Percentiles rank a stretch among this genome's conserved stretches.
Evolutionary conservation across 495 filamentous ascomycete species (phyloP).

Genomic region (Penicillium waksmanii): DNA sequence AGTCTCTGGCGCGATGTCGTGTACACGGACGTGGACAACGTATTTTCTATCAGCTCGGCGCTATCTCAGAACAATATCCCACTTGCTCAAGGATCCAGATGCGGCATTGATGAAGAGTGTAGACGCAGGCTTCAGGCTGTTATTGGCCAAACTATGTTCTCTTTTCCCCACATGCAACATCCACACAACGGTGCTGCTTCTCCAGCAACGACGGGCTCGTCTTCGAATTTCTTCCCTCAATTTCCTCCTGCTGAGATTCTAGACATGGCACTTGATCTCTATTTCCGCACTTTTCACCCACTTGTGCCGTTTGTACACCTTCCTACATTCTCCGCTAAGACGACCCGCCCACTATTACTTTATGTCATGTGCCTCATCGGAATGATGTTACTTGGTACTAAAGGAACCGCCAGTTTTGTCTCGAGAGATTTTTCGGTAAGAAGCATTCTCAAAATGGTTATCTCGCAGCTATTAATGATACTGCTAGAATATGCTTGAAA

Average conservation of each 20-base stretch:
- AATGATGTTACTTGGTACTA: constrained; percentile 53
- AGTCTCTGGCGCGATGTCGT: constrained; percentile 52
- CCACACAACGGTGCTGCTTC: constrained; percentile 30
- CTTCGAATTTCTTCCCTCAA: constrained; percentile 29
- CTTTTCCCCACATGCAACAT: constrained; percentile 29
- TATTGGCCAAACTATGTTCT: constrained; percentile 33
- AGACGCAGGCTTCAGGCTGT: constrained; percentile 45
- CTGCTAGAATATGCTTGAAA: constrained; percentile 43
- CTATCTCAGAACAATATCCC: constrained; percentile 25
- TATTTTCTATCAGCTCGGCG: constrained; percentile 42
- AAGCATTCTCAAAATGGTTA: not conserved
- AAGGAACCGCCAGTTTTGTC: constrained; percentile 53
- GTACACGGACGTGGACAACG: constrained; percentile 46
- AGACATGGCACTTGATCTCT: constrained; percentile 60
- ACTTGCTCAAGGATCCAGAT: constrained; percentile 43
- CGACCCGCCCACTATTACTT: constrained; percentile 43
- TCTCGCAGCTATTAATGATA: constrained; percentile 11
- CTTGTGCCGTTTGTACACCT: constrained; percentile 56
- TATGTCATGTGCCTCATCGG: constrained; percentile 58
- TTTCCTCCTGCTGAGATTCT: constrained; percentile 57
- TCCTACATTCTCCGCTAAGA: constrained; percentile 54
- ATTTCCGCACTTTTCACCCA: constrained; percentile 54
- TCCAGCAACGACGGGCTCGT: constrained; percentile 27
- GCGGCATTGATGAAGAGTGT: constrained; percentile 55
- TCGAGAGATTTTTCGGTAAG: constrained; percentile 48